Conservation (phyloP, 2,329 filamentous ascomycete species). For the Pseudogymnoascus sp. region DNA sequence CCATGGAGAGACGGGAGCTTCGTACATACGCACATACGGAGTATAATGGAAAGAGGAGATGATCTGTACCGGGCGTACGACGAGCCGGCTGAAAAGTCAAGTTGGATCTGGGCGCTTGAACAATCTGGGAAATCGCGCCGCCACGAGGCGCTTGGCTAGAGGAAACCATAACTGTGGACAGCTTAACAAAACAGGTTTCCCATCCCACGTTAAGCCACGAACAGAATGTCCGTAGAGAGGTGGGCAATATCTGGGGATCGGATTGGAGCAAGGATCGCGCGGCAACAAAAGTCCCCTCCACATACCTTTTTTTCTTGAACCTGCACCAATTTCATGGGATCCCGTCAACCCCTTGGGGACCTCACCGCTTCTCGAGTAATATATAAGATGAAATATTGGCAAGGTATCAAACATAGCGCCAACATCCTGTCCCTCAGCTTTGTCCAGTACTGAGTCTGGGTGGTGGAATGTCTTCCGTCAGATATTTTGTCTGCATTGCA, state of each 20-base stretch:
- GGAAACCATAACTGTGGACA: not conserved
- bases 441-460: not conserved
- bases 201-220: not conserved
- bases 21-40: not conserved
- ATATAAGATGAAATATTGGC: conserved; percentile 7
- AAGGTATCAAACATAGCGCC: not conserved
- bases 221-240: not conserved
- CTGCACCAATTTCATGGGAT: not conserved
- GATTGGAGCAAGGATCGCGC: conserved; percentile 7
- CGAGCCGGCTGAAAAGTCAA: not conserved
- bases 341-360: not conserved
- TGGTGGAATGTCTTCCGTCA: not conserved
- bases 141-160: not conserved
- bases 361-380: conserved; percentile 3
- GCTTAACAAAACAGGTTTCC: not conserved
- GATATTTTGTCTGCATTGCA: conserved; percentile 3
- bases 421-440: not conserved
- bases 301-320: not conserved
- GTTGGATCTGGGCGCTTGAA: conserved; percentile 3
- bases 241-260: conserved; percentile 4
- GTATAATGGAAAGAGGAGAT: not conserved
- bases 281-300: not conserved
- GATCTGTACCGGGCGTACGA: not conserved
- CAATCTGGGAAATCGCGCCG: not conserved
- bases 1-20: not conserved